phyloP scores from a whole-genome alignment of 1,139 yeast species.

The Sugiyamaella novakii region DNA sequence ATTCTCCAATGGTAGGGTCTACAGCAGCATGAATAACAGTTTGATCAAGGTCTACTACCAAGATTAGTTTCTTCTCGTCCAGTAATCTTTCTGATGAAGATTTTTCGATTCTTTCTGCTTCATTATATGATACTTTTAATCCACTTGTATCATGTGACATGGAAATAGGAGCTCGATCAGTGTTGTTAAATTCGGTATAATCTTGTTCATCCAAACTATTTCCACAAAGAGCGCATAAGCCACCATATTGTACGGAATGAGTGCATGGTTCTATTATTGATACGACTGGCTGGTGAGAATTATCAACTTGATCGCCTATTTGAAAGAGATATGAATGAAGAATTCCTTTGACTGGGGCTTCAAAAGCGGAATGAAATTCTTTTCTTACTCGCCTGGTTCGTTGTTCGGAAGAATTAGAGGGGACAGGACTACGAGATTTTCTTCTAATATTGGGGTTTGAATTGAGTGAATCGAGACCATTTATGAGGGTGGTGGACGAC shows the following conservation, averaged over 20 bases:
- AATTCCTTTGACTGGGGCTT: conserved; percentile 79
- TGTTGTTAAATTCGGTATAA: conserved; percentile 70
- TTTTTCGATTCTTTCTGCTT: conserved; percentile 83
- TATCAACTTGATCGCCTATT: conserved; percentile 62
- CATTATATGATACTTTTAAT: conserved; percentile 77
- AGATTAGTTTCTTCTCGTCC: conserved; percentile 66
- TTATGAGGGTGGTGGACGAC: too few relatives aligned
- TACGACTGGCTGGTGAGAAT: conserved; percentile 51
- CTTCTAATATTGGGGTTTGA: conserved; percentile 1
- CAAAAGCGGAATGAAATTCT: conserved; percentile 57
- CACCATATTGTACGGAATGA: conserved; percentile 95
- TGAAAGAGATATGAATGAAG: conserved; percentile 54
- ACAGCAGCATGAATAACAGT: conserved; percentile 98
- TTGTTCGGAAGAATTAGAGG: conserved; percentile 1
- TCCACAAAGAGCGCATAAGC: conserved; percentile 94
- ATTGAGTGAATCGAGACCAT: too few relatives aligned
- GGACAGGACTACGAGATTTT: conserved; percentile 10
- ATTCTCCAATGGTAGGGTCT: conserved; percentile 95
- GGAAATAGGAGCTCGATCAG: conserved; percentile 78
- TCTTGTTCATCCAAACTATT: conserved; percentile 75
- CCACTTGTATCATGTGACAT: conserved; percentile 93
- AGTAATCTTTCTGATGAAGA: conserved; percentile 63
- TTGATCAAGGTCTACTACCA: conserved; percentile 96
- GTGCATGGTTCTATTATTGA: conserved; percentile 79
- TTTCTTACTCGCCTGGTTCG: conserved; percentile 33